Evolutionary conservation across 2,329 filamentous ascomycete species (phyloP).

Genomic region (Aureobasidium namibiae): DNA sequence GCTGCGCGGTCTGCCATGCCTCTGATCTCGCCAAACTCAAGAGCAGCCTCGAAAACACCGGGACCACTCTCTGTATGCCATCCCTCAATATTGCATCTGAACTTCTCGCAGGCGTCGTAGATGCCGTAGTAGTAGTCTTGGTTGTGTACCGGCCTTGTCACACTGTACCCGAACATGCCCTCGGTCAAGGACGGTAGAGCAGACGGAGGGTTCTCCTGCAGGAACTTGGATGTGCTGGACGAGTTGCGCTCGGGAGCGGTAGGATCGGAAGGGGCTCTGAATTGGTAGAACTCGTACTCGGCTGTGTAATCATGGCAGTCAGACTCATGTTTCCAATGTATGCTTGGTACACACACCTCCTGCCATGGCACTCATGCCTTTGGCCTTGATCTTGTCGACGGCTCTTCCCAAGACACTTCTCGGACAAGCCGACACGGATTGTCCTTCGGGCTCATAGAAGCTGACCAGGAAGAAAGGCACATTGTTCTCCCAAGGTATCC

Average conservation of each 20-base stretch:
- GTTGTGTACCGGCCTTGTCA: slow-evolving; percentile 80
- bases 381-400: slow-evolving; percentile 56
- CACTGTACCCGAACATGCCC: slow-evolving; percentile 92
- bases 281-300: slow-evolving; percentile 94
- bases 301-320: slow-evolving; percentile 43
- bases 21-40: slow-evolving; percentile 80
- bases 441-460: slow-evolving; percentile 71
- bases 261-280: slow-evolving; percentile 54
- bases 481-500: slow-evolving; percentile 86
- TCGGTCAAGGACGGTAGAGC: slow-evolving; percentile 75
- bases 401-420: slow-evolving; percentile 64
- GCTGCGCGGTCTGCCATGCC: slow-evolving; percentile 88
- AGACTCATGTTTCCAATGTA: not conserved
- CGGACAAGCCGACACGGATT: slow-evolving; percentile 69
- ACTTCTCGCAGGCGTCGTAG: slow-evolving; percentile 69
- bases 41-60: slow-evolving; percentile 88
- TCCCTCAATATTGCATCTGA: slow-evolving; percentile 76
- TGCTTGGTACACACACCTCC: slow-evolving; percentile 54
- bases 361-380: slow-evolving; percentile 77
- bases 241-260: slow-evolving; percentile 45
- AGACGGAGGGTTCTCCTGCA: slow-evolving; percentile 63
- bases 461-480: slow-evolving; percentile 78
- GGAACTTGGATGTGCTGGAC: slow-evolving; percentile 64
- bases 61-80: slow-evolving; percentile 95
- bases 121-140: slow-evolving; percentile 88